A percentile compares a stretch with the other conserved stretches of the same genome.
These are phyloP conservation scores for Apostasia ramifera DNA, from an alignment of 106 monocot species.

Conservation along the genomic window DNA sequence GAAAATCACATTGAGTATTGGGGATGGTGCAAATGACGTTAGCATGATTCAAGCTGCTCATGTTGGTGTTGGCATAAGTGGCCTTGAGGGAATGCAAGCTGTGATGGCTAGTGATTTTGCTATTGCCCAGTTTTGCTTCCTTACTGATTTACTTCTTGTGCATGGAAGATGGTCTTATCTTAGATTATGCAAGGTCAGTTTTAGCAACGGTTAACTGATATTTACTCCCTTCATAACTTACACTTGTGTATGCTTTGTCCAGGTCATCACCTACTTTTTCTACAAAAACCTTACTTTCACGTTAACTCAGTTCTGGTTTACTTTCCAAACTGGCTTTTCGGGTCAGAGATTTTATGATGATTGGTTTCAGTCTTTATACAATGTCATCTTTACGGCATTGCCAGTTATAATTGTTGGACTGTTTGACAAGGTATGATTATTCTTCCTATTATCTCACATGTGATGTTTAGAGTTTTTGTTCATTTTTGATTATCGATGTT, in stretches of 20 bases:
- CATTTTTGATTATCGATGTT: too few species aligned
- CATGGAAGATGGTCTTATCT: slow-evolving; percentile 99
- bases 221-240: too few species aligned
- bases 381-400: slow-evolving; percentile 95
- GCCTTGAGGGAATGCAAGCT: slow-evolving; percentile 10
- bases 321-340: slow-evolving; percentile 97
- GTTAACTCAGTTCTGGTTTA: slow-evolving; percentile 99
- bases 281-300: slow-evolving; percentile 99
- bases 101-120: slow-evolving; percentile 99
- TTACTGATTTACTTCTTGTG: slow-evolving; percentile 93
- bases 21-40: not conserved
- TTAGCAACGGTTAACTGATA: not conserved
- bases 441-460: too few species aligned
- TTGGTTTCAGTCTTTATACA: slow-evolving; percentile 98
- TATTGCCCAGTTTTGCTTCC: slow-evolving; percentile 96
- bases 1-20: slow-evolving; percentile 78
- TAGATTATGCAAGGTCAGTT: slow-evolving; percentile 86
- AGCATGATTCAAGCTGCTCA: not conserved
- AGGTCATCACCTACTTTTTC: slow-evolving; percentile 96
- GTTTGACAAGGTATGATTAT: slow-evolving; percentile 80
- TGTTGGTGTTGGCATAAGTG: not conserved
- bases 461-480: too few species aligned
- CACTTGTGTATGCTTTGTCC: slow-evolving; percentile 10
- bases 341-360: slow-evolving; percentile 99
- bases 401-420: slow-evolving; percentile 95